Percentiles rank a stretch among this genome's conserved stretches.
These are phyloP conservation scores for Neospora caninum DNA, from an alignment of 169 alveolate species.

Conservation along the genomic window DNA sequence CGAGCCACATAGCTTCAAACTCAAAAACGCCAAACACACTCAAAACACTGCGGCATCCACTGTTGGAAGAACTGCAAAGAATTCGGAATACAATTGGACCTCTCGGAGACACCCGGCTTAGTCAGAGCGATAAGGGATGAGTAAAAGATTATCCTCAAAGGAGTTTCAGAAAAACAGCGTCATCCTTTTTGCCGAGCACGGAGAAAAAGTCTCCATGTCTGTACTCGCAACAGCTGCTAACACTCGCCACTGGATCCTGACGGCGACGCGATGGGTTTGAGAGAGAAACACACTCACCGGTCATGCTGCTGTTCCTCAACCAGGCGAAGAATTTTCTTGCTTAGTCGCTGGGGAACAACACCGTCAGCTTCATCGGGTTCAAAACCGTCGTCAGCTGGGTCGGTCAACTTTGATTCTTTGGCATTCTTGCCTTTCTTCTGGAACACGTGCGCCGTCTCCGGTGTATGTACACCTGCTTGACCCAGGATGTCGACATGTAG, in stretches of 20 bases:
- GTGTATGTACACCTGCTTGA: conserved; percentile 44
- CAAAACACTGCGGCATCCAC: too few species aligned
- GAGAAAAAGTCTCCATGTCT: neutral
- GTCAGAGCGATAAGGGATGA: neutral
- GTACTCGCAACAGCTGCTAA: too few species aligned
- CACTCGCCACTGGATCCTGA: too few species aligned
- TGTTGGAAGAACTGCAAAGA: too few species aligned
- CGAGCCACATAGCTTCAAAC: too few species aligned
- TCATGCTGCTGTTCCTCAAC: conserved; percentile 60
- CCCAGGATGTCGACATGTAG: conserved; percentile 56
- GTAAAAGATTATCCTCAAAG: neutral
- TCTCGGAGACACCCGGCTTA: neutral
- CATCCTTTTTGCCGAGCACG: neutral
- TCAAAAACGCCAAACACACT: too few species aligned
- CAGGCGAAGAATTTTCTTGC: conserved; percentile 57
- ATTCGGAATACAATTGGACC: too few species aligned
- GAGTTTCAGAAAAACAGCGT: neutral
- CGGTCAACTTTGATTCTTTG: neutral
- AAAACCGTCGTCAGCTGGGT: neutral
- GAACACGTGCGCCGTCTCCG: conserved; percentile 1
- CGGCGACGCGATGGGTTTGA: neutral
- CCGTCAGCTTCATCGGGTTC: conserved; percentile 29
- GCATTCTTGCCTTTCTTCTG: neutral
- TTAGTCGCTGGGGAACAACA: conserved; percentile 42
- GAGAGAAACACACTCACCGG: neutral